A percentile compares a stretch with the other conserved stretches of the same genome.
Conservation (phyloP, 1,284 basidiomycete genomes). For the Porodaedalea pini region DNA sequence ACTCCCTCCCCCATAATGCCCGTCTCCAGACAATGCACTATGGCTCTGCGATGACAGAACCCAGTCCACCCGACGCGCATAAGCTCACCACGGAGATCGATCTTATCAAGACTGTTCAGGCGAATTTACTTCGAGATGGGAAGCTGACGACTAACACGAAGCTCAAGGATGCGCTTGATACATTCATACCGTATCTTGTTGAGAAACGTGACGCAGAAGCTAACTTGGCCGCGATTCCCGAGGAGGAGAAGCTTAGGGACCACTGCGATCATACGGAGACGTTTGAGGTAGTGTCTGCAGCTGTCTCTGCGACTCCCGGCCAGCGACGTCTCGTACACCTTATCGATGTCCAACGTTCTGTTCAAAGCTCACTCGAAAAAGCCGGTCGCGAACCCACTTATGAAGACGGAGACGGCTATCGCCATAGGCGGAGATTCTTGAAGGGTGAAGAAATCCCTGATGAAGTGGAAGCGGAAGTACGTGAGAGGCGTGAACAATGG, state of each 20-base stretch:
- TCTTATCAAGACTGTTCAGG: not conserved
- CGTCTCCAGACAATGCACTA: not conserved
- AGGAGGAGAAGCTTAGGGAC: constrained; percentile 5
- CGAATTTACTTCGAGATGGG: not conserved
- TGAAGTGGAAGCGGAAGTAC: constrained; percentile 6
- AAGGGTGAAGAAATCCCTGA: constrained; percentile 10
- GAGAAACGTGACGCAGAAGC: not conserved
- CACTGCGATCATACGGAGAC: constrained; percentile 23
- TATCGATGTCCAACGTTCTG: constrained; percentile 43
- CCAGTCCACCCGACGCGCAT: not conserved
- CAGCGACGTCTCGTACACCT: constrained; percentile 40
- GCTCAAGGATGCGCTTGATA: constrained; percentile 12
- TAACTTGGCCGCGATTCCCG: not conserved
- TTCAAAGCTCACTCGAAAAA: constrained; percentile 25
- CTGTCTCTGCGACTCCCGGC: constrained; percentile 23
- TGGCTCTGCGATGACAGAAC: not conserved
- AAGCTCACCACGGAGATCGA: constrained; percentile 4
- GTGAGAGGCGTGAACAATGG: constrained; percentile 6
- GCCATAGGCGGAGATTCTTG: not conserved
- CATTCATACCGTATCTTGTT: constrained; percentile 7
- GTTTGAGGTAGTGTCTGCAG: constrained; percentile 28
- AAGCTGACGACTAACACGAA: constrained; percentile 11
- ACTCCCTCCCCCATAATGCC: too few species aligned
- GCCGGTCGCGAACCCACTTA: not conserved
- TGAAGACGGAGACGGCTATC: not conserved